Base-by-base conservation (phyloP, 306 rosid species). In the Neltuma alba region DNA sequence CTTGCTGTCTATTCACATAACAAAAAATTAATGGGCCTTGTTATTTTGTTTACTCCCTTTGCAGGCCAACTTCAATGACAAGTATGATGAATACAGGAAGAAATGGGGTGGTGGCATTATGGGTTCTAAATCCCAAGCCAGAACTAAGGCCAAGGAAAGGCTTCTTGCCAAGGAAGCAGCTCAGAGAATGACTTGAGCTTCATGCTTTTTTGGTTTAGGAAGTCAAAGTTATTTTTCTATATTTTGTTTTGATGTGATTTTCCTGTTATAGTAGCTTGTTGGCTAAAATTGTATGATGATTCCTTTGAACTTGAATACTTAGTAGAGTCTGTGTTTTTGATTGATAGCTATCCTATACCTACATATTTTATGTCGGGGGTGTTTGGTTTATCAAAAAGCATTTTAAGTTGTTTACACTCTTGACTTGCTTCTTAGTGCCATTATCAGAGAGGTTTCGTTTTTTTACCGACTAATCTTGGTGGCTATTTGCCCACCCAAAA, bases 161-260 rank as follows among this genome's bases (percentile, higher is more conserved):
- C 20, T 45, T 2, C 50, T 45, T 16, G 20, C 20, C 50, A 45
- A 45, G 23, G 57, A 48, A 48, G 57, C 23, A 20, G 57, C 57
- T 48, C 57, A 48, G 57, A 48, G 57, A 48, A 48, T 48, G 23
- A 18, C 85, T 31, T 87, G 84, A 42, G 21, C 14, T 72, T 62
- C 36, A 18, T 33, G 5, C 28, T 20, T 75, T 61, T 15, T 72
- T 76, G 1, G 61, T 80, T 65, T 61, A 6, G 70, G 52, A 72
- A 66, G 38, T 42, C 36, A 36, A 55, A 69, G 81, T 71, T 34
- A 54, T 64, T 76, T 36, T 55, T 64, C 82, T 76, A 55, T 25
- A 70, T 41, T 63, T 83, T 30, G 63, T 67, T 36, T 7, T 52
- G 66, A 27, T 21, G 76, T 44, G 79, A 28, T 76, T 68, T 76